phyloP scores from a whole-genome alignment of 495 filamentous ascomycete genomes.

The Lentithecium fluviatile region DNA sequence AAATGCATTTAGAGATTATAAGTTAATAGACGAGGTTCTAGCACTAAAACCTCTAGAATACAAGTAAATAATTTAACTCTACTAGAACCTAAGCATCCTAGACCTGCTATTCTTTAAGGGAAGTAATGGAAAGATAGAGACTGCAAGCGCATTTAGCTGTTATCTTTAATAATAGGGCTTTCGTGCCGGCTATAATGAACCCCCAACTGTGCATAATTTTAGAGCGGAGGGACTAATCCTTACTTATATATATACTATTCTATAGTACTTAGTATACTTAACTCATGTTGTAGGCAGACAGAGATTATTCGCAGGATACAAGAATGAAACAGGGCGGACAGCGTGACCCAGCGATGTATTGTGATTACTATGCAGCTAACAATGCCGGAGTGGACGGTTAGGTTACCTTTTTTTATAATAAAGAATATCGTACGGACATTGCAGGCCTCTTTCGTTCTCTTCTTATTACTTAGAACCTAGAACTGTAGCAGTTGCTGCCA shows the following conservation, averaged over 20 bases:
- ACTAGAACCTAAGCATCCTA: constrained; percentile 14
- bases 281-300: constrained; percentile 29
- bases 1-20: constrained; percentile 29
- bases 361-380: constrained; percentile 31
- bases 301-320: constrained; percentile 32
- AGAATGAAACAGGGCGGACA: constrained; percentile 35
- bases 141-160: constrained; percentile 9
- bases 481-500: constrained; percentile 34
- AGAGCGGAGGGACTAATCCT: constrained; percentile 31
- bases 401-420: constrained; percentile 25
- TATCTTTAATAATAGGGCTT: constrained; percentile 19
- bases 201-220: constrained; percentile 31
- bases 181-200: constrained; percentile 18
- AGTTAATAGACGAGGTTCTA: constrained; percentile 26
- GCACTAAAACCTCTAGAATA: constrained; percentile 25
- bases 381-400: constrained; percentile 33
- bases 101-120: constrained; percentile 22
- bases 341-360: constrained; percentile 21
- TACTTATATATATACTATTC: constrained; percentile 29
- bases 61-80: constrained; percentile 22
- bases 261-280: constrained; percentile 11
- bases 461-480: constrained; percentile 31
- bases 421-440: constrained; percentile 25
- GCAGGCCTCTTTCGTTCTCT: constrained; percentile 30
- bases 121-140: constrained; percentile 21